These are phyloP conservation scores for Cryphonectria nitschkei DNA, from an alignment of 2,329 filamentous ascomycete species.

Conservation along the genomic window DNA sequence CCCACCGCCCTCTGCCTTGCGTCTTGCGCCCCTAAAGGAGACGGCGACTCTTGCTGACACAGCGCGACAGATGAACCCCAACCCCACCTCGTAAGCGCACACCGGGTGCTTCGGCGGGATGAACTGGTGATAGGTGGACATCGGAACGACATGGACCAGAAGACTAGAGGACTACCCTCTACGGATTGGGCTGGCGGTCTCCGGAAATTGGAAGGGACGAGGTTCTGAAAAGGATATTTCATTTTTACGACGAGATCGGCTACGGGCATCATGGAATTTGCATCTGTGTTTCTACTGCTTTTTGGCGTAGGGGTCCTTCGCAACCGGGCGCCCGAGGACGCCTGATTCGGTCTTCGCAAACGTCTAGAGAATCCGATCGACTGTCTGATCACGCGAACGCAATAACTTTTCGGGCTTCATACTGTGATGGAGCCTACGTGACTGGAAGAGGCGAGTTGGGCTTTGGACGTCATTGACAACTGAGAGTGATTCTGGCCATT, in stretches of 20 bases:
- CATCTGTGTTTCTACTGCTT: conserved; percentile 28
- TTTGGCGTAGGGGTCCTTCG: conserved; percentile 26
- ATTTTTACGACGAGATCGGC: conserved; percentile 21
- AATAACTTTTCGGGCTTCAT: too few relatives aligned
- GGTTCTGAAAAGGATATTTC: conserved; percentile 15
- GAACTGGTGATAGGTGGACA: conserved; percentile 22
- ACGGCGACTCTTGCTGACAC: conserved; percentile 16
- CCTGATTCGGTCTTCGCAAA: conserved; percentile 27
- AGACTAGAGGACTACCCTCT: conserved; percentile 23
- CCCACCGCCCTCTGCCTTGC: neutral
- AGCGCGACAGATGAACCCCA: conserved; percentile 29
- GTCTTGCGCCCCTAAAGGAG: neutral
- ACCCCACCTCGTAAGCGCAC: conserved; percentile 29
- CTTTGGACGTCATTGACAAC: neutral
- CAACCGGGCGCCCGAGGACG: conserved; percentile 26
- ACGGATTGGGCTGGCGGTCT: conserved; percentile 15
- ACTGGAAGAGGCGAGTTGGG: neutral
- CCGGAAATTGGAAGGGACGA: conserved; percentile 25
- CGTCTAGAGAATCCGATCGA: conserved; percentile 30
- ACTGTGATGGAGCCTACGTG: neutral
- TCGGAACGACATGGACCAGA: conserved; percentile 26
- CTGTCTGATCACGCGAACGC: conserved; percentile 23
- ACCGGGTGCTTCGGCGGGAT: conserved; percentile 22
- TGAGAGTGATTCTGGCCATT: too few relatives aligned
- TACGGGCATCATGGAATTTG: conserved; percentile 26